Base-by-base conservation (phyloP, 768 basidiomycete genomes). In the Leccinum imitatum region DNA sequence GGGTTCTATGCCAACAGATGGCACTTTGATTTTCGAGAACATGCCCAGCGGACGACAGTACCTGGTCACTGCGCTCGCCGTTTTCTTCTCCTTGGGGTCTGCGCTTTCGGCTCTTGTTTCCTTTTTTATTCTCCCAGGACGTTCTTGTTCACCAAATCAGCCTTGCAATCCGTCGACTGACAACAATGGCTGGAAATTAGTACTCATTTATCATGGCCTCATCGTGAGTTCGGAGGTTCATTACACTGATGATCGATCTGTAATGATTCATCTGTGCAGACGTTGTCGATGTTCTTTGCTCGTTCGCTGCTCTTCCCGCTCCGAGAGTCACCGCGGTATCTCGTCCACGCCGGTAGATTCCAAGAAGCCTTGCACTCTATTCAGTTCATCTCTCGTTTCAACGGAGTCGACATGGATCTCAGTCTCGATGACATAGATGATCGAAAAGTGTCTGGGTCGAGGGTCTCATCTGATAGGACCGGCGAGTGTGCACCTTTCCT, bases 1-100 rank as follows among this genome's bases (percentile, higher is more conserved):
- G 92, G 89, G 95, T 47, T 89, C 93, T 46, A 96, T 98, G 93
- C 95, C 95, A 1, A 98, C 95, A 0, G 96, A 98, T 65, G 95
- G 95, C 7, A 98, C 94, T 0, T 84, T 96, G 4, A 82, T 94
- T 23, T 80, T 94, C 9, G 96, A 99, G 68, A 94, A 97, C 67
- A 87, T 98, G 79, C 96, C 96, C 2, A 86, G 88, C 63, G 84
- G 84, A n/a, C 93, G 95, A 63, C 87, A 94, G 67, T 94, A 96
- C 71, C 84, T 98, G 31, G 87, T 98, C 57, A 96, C 93, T 0
- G 90, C 89, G 0, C 82, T 97, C 21, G 94, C 93, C 4, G 84
- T 95, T 21, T 98, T 98, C 79, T 98, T 98, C 80, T 95, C 93
- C 6, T 75, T 97, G 44, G 96, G 96, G 48, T 87, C 95, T 0